Evolutionary conservation across 768 basidiomycete genomes (phyloP).

Genomic region (Tephrocybe rancida): DNA sequence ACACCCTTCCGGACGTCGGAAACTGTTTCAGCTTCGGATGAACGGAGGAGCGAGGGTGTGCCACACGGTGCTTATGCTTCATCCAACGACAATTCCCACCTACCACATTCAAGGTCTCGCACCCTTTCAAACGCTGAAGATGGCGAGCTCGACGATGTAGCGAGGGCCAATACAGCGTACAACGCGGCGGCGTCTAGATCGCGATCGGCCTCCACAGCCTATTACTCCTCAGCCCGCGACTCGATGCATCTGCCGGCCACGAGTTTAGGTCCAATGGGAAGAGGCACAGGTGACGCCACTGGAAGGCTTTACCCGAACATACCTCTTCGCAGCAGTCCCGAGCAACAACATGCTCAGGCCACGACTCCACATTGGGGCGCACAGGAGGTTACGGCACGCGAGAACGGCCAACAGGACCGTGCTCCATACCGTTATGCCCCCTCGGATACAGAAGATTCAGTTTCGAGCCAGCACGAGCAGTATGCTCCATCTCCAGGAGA

Average conservation of each 20-base stretch:
- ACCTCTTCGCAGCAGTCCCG: conserved; percentile 20
- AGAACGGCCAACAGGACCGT: too few relatives aligned
- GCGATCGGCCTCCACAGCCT: conserved; percentile 22
- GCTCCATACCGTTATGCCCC: too few relatives aligned
- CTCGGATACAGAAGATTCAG: conserved; percentile 5
- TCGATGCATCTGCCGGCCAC: conserved; percentile 1
- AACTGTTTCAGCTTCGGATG: conserved; percentile 10
- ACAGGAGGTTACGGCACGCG: neutral
- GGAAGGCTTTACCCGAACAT: conserved; percentile 17
- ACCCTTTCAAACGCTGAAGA: conserved; percentile 38
- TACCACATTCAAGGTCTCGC: conserved; percentile 20
- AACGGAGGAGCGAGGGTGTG: neutral
- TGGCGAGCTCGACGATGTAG: conserved; percentile 40
- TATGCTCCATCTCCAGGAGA: conserved; percentile 10
- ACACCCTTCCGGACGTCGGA: conserved; percentile 9
- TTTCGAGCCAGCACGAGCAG: conserved; percentile 10
- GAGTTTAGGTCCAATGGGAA: neutral
- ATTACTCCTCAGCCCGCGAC: conserved; percentile 22
- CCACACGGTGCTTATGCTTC: neutral
- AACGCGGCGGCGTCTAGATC: conserved; percentile 37
- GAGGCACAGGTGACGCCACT: neutral
- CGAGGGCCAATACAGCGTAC: conserved; percentile 42
- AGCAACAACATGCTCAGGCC: conserved; percentile 16
- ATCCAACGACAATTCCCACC: neutral
- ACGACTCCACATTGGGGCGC: neutral